Base-by-base conservation (phyloP, 306 rosid genomes). In the Cicer chorassanicum region DNA sequence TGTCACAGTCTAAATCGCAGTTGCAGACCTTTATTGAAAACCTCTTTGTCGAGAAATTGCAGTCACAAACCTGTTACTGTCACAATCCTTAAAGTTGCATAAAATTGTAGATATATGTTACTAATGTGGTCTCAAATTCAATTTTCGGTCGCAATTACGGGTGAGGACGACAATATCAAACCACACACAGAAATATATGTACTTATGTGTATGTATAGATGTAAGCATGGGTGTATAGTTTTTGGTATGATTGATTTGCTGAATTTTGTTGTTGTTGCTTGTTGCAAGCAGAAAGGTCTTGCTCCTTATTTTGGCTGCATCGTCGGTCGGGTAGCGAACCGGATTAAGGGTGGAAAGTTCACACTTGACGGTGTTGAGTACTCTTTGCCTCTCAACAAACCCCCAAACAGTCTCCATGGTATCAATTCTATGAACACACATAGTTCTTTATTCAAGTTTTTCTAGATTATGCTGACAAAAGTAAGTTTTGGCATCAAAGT, bases 371-470 rank as follows among this genome's bases (percentile, higher is more conserved):
- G 90, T 24, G 77, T 78, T 73, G 80, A 88, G 64, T 82, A 90
- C 81, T 79, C 90, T 65, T 77, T 94, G 84, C 91, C 98, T 56
- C 14, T 94, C 81, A 94, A 94, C 88, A 87, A 8, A 9, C 90
- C 96, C 46, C 98, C 98, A 56, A 91, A 91, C 84, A 90, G 93
- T 88, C 96, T 91, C 62, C 99, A 94, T 81, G 99, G 99, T 94
- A 87, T 65, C 87, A 68, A 41, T 48, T 85, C 53, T 42, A 42
- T 43, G 51, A 40, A 53, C 49, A 60, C 38, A 11, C 51, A 44
- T 29, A 3, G 36, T n/a, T 55, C 68, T 68, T 61, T 60, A 40
- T 80, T 64, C 9, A 1, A 34, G 60, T 5, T 53, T 4, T 54
- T 11, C 9, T 50, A 3, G 18, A 50, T 50, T 29, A 29, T 29